Conservation (phyloP, 108 stramenopile species). For the Pseudonitzschia multiseries region DNA sequence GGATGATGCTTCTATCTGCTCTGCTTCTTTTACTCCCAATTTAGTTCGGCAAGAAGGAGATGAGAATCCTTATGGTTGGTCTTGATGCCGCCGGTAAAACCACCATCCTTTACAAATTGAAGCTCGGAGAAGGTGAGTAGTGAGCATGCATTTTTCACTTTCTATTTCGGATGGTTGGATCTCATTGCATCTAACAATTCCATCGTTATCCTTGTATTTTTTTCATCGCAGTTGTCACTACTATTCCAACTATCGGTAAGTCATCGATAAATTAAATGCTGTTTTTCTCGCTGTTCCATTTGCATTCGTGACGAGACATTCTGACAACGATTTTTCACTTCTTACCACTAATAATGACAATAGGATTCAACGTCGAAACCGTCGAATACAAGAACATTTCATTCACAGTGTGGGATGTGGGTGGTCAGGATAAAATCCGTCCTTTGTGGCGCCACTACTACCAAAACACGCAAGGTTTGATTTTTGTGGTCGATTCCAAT, state of each 20-base stretch:
- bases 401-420: slow-evolving; percentile 99
- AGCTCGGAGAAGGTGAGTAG: slow-evolving; percentile 88
- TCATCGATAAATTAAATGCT: not conserved
- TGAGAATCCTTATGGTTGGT: slow-evolving; percentile 99
- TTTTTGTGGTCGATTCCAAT: slow-evolving; percentile 99
- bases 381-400: slow-evolving; percentile 98
- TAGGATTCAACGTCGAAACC: slow-evolving; percentile 92
- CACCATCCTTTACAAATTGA: slow-evolving; percentile 99
- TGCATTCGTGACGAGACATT: not conserved
- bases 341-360: not conserved
- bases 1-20: not conserved
- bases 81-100: slow-evolving; percentile 99
- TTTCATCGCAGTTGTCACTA: slow-evolving; percentile 86
- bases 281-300: not conserved
- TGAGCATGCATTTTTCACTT: not conserved
- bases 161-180: not conserved
- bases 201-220: not conserved
- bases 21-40: not conserved
- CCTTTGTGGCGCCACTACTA: slow-evolving; percentile 99
- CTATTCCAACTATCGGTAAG: slow-evolving; percentile 97
- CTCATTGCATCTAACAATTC: not conserved
- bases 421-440: slow-evolving; percentile 99
- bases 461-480: slow-evolving; percentile 99
- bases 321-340: not conserved
- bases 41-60: slow-evolving; percentile 98